Evolutionary conservation across 2,329 filamentous ascomycete genomes (phyloP).

Genomic region (Apiospora saccharicola): DNA sequence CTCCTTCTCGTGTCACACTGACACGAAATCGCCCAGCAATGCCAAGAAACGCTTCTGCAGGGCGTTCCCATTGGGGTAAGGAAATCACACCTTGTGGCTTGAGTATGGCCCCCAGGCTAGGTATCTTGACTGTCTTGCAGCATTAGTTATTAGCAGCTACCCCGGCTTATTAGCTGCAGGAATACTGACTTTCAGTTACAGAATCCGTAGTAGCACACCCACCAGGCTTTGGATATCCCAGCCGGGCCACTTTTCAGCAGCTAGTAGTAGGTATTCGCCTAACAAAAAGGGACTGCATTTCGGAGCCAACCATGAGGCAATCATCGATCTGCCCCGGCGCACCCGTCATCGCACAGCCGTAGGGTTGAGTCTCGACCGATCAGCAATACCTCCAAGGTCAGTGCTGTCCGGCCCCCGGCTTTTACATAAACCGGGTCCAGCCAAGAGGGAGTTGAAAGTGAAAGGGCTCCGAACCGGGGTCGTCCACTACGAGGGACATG

Average conservation of each 20-base stretch:
- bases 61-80: neutral
- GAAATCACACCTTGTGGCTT: slow-evolving; percentile 10
- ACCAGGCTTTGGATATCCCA: neutral
- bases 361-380: neutral
- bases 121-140: slow-evolving; percentile 1
- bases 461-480: neutral
- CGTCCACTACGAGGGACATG: neutral
- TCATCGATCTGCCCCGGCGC: neutral
- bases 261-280: neutral
- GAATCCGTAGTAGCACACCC: neutral
- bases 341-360: neutral
- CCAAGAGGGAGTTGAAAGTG: neutral
- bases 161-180: slow-evolving; percentile 10
- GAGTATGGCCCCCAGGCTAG: neutral
- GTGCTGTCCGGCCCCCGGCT: neutral
- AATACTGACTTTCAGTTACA: slow-evolving; percentile 2
- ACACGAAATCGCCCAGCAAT: neutral
- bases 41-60: slow-evolving; percentile 21
- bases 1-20: slow-evolving; percentile 6
- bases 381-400: neutral
- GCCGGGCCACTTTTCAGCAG: neutral
- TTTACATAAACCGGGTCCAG: neutral
- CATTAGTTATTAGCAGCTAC: neutral
- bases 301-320: neutral
- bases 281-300: neutral